Evolutionary conservation across 2,329 filamentous ascomycete species (phyloP).

Genomic region (Periconia digitata): DNA sequence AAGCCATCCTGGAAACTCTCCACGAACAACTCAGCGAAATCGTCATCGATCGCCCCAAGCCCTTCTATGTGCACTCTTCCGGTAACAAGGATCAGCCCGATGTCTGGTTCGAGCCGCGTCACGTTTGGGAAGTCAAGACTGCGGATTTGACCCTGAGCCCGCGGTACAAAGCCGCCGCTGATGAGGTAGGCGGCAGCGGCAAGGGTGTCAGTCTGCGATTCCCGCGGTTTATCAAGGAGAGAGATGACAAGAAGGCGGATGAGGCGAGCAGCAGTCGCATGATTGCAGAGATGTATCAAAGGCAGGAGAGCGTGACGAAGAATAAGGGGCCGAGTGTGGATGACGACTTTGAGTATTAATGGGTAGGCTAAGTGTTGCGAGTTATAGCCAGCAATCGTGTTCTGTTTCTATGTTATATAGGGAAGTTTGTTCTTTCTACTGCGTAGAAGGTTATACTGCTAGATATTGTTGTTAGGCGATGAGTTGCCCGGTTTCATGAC

Average conservation of each 20-base stretch:
- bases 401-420: no score
- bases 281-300: constrained; percentile 95
- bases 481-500: no score
- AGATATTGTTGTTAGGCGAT: no score
- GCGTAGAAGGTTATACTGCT: no score
- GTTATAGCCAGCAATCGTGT: no score
- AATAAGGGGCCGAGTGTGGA: constrained; percentile 84
- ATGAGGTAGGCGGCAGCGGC: constrained; percentile 70
- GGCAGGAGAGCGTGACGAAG: constrained; percentile 88
- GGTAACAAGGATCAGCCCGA: constrained; percentile 93
- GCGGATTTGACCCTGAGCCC: constrained; percentile 92
- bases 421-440: no score
- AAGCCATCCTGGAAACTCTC: constrained; percentile 87
- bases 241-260: constrained; percentile 95
- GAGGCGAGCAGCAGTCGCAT: constrained; percentile 81
- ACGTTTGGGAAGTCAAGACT: constrained; percentile 97
- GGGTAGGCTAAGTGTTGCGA: neutral
- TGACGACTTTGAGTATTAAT: constrained; percentile 95
- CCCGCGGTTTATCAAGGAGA: constrained; percentile 85
- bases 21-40: constrained; percentile 73
- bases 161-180: constrained; percentile 85
- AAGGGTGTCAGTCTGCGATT: constrained; percentile 88
- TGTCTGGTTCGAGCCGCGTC: constrained; percentile 94
- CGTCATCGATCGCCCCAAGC: constrained; percentile 87
- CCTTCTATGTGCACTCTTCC: constrained; percentile 85